phyloP scores from a whole-genome alignment of 2,329 filamentous ascomycete species.

The Cladosporium sphaerospermum region DNA sequence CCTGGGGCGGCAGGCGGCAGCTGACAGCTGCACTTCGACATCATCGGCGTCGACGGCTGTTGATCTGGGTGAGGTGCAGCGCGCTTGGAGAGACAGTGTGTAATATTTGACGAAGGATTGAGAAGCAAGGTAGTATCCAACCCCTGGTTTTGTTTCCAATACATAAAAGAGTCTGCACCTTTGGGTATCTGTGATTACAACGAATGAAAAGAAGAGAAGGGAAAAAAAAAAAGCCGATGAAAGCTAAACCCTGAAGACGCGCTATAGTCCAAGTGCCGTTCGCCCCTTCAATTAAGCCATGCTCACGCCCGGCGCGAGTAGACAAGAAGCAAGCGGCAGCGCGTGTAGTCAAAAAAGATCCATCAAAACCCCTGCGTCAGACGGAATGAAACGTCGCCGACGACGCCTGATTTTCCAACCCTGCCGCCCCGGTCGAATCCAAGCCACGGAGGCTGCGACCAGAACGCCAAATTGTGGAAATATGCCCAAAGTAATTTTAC shows the following conservation, averaged over 20 bases:
- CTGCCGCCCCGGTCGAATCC: neutral
- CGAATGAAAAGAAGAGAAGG: neutral
- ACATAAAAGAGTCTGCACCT: slow-evolving; percentile 6
- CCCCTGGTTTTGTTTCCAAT: slow-evolving; percentile 7
- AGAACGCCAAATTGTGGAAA: slow-evolving; percentile 9
- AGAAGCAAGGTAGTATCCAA: neutral
- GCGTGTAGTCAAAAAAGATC: neutral
- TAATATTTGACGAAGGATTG: neutral
- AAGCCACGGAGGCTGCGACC: neutral
- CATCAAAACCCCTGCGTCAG: slow-evolving; percentile 1
- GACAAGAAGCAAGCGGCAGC: slow-evolving; percentile 8
- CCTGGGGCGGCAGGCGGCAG: neutral
- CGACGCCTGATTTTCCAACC: slow-evolving; percentile 9
- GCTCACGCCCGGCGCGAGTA: neutral
- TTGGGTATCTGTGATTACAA: slow-evolving; percentile 12
- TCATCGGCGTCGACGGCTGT: neutral
- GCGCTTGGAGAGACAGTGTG: neutral
- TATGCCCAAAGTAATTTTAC: slow-evolving; percentile 11
- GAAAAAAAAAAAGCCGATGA: neutral
- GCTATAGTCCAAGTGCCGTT: slow-evolving; percentile 1
- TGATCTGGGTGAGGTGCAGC: neutral
- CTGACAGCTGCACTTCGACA: slow-evolving; percentile 10
- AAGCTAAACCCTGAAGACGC: neutral
- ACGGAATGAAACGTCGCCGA: slow-evolving; percentile 8
- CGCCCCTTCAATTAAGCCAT: slow-evolving; percentile 4